Evolutionary conservation across 176 grass and related monocot genomes (phyloP).

Genomic region (Bolboschoenus planiculmis): DNA sequence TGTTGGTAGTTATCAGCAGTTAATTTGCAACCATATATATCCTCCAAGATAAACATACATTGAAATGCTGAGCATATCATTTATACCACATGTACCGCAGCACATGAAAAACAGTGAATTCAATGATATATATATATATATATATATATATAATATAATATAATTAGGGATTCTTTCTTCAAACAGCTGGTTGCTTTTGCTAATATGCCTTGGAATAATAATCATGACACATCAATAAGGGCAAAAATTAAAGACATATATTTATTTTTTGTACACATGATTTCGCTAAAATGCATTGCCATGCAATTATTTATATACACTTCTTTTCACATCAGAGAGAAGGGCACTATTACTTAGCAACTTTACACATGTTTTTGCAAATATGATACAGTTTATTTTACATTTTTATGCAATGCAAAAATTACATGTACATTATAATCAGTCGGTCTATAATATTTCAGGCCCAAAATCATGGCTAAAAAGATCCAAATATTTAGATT

Average conservation of each 20-base stretch:
- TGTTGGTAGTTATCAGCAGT: neutral
- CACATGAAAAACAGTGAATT: neutral
- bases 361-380: too few species aligned
- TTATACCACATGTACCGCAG: neutral
- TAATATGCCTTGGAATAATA: neutral
- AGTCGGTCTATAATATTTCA: neutral
- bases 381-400: too few species aligned
- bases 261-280: neutral
- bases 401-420: neutral
- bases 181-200: neutral
- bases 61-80: neutral
- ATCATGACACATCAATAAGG: neutral
- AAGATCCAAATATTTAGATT: neutral
- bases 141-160: too few species aligned
- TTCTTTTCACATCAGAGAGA: too few species aligned
- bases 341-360: too few species aligned
- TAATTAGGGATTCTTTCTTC: neutral
- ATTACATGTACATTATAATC: neutral
- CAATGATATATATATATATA: too few species aligned
- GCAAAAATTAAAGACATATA: neutral
- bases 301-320: neutral
- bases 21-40: neutral
- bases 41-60: too few species aligned
- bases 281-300: neutral
- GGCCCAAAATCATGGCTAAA: neutral